Base-by-base conservation (phyloP, 352 stramenopile species). In the Phytophthora uliginosa region DNA sequence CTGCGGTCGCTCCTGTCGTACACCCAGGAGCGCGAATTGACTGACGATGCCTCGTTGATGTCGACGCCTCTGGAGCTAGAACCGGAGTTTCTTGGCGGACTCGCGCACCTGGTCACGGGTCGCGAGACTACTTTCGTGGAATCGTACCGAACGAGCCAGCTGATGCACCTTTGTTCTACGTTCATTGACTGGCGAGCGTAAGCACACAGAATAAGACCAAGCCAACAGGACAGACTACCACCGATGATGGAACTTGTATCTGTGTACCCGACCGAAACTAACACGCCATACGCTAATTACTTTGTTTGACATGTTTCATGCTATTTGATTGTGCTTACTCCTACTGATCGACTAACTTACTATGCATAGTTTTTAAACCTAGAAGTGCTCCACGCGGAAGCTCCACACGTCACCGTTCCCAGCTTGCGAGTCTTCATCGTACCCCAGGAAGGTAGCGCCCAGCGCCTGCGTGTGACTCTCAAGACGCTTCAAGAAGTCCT, bases 171-270 rank as follows among this genome's bases (percentile, higher is more conserved):
- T 51, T 90, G 83, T 72, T 84, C 81, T 38, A 85, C 81, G 50
- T 90, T 88, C 50, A 83, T 90, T 45, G 81, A 88, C 66, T 90
- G 83, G 83, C 81, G 83, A 55, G 76, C 77, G 67, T 88, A 85
- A 58, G 18, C 6, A 24, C 42, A 22, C 42, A 17, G 15, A 50
- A 50, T 50, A 0, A 20, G 18, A 24, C 18, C 42, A 50, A 50
- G 8, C 18, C 42, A 50, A 50, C 36, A 50, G 42, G 42, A 50
- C 40, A 22, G 40, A 42, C 36, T 42, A 18, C 36, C 36, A 17
- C 13, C 9, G 10, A 12, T 26, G 20, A 28, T 63, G 38, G 40
- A 66, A 40, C 15, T 36, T 71, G 28, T 42, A 59, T 70, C 24
- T 66, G 47, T 65, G 42, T 59, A 70, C 55, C 53, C 62, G 60